These are phyloP conservation scores for Nannizzia gypsea DNA, from an alignment of 2,329 filamentous ascomycete genomes.

Conservation along the genomic window DNA sequence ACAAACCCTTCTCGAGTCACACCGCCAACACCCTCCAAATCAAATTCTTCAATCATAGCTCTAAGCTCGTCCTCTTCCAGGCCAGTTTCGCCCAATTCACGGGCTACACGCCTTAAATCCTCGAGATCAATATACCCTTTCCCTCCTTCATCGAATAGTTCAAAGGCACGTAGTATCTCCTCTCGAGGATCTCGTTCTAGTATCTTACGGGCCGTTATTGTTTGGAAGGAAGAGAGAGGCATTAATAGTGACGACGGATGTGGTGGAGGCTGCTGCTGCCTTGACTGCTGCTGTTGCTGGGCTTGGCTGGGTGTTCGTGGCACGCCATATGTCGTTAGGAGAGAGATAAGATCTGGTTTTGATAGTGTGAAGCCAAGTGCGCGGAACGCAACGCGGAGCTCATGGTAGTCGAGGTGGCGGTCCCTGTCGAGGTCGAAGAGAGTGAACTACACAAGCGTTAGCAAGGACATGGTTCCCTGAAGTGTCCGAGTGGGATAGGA, in stretches of 20 bases:
- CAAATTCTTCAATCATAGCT: conserved; percentile 98
- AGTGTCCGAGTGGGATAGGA: background rate
- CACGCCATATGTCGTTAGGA: conserved; percentile 71
- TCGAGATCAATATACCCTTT: conserved; percentile 85
- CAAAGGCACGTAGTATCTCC: conserved; percentile 83
- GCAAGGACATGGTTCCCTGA: background rate
- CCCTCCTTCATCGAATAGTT: conserved; percentile 82
- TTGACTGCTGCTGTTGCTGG: conserved; percentile 32
- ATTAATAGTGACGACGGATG: conserved; percentile 58
- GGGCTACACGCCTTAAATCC: conserved; percentile 74
- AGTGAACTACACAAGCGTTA: conserved; percentile 53
- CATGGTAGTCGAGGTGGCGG: conserved; percentile 88
- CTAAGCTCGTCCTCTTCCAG: conserved; percentile 83
- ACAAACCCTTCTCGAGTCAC: conserved; percentile 54
- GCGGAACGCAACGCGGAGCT: conserved; percentile 91
- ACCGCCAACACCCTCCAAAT: conserved; percentile 80
- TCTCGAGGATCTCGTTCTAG: conserved; percentile 73
- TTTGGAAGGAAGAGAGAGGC: conserved; percentile 59
- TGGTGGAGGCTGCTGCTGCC: conserved; percentile 33
- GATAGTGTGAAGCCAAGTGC: conserved; percentile 87
- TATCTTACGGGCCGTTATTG: conserved; percentile 68
- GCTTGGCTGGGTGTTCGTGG: conserved; percentile 44
- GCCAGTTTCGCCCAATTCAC: conserved; percentile 76
- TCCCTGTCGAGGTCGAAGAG: conserved; percentile 97
- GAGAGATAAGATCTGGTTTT: conserved; percentile 69